Evolutionary conservation across 208 protist genomes (phyloP).

Genomic region (Leptomonas seymouri): DNA sequence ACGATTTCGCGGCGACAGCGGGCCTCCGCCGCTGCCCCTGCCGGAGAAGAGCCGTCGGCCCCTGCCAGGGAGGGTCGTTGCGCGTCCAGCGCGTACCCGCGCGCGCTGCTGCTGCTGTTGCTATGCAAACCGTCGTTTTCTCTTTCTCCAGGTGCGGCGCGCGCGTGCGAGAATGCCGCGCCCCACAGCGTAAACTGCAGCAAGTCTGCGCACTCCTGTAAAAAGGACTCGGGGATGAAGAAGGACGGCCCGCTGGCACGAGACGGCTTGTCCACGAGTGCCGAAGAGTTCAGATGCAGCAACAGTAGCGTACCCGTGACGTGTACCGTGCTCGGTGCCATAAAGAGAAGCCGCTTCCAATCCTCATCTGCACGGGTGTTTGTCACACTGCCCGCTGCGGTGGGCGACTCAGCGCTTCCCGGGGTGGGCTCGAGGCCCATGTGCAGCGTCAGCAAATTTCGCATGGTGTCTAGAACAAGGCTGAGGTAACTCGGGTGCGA

Average conservation of each 20-base stretch:
- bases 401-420: background rate
- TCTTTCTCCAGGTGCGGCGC: background rate
- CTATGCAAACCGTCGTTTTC: background rate
- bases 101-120: background rate
- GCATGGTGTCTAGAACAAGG: slow-evolving; percentile 47
- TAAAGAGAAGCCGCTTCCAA: slow-evolving; percentile 22
- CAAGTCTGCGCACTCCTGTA: slow-evolving; percentile 39
- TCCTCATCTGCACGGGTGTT: slow-evolving; percentile 11
- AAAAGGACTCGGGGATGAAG: slow-evolving; percentile 41
- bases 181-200: slow-evolving; percentile 46
- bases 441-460: slow-evolving; percentile 30
- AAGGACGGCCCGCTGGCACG: slow-evolving; percentile 30
- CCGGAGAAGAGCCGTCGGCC: slow-evolving; percentile 6
- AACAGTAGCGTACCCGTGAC: slow-evolving; percentile 45
- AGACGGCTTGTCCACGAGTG: slow-evolving; percentile 25
- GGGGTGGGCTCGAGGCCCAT: slow-evolving; percentile 9
- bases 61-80: background rate
- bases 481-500: slow-evolving; percentile 57
- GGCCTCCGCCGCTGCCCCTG: background rate
- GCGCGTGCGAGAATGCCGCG: slow-evolving; percentile 16
- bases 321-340: slow-evolving; percentile 27
- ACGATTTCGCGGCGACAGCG: slow-evolving; percentile 42
- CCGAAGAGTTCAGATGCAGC: slow-evolving; percentile 53
- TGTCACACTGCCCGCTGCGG: slow-evolving; percentile 1
- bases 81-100: background rate